Percentiles rank a stretch among this genome's conserved stretches.
Evolutionary conservation across 495 filamentous ascomycete species (phyloP).

Genomic region (Neurospora sp.): DNA sequence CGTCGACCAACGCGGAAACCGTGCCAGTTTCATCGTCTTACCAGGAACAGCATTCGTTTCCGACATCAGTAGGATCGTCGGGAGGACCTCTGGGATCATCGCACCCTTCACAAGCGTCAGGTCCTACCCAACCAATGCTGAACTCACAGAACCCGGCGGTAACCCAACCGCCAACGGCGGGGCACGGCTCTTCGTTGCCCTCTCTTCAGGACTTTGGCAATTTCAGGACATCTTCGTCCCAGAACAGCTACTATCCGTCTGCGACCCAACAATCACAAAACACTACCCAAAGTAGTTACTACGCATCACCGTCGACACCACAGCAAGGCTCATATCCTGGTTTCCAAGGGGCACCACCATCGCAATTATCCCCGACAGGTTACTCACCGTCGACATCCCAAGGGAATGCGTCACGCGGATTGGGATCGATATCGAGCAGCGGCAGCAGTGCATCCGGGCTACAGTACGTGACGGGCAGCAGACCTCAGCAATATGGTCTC

Average conservation of each 20-base stretch:
- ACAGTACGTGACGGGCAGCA: background rate
- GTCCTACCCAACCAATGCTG: slow-evolving; percentile 9
- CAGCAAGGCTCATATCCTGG: slow-evolving; percentile 49
- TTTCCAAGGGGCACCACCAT: slow-evolving; percentile 35
- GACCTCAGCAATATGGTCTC: background rate
- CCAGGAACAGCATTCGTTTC: slow-evolving; percentile 20
- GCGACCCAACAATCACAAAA: background rate
- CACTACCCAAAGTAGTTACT: slow-evolving; percentile 45
- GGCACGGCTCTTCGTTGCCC: slow-evolving; percentile 1
- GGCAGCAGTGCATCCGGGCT: background rate
- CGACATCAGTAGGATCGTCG: slow-evolving; percentile 24
- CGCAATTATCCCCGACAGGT: slow-evolving; percentile 18
- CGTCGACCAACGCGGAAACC: slow-evolving; percentile 21
- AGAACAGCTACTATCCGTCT: slow-evolving; percentile 1
- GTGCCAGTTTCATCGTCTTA: slow-evolving; percentile 18
- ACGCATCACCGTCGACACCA: slow-evolving; percentile 51
- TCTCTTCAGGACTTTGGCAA: slow-evolving; percentile 27
- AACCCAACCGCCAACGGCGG: slow-evolving; percentile 47
- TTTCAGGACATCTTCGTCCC: slow-evolving; percentile 38
- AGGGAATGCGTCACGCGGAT: slow-evolving; percentile 17
- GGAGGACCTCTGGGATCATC: slow-evolving; percentile 14
- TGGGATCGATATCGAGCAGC: slow-evolving; percentile 39
- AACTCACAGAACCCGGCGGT: slow-evolving; percentile 21
- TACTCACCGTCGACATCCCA: slow-evolving; percentile 8
- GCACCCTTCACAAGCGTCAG: slow-evolving; percentile 16